A percentile compares a stretch with the other conserved stretches of the same genome.
These are phyloP conservation scores for Penicillium sp. DNA, from an alignment of 2,329 filamentous ascomycete species.

Conservation along the genomic window DNA sequence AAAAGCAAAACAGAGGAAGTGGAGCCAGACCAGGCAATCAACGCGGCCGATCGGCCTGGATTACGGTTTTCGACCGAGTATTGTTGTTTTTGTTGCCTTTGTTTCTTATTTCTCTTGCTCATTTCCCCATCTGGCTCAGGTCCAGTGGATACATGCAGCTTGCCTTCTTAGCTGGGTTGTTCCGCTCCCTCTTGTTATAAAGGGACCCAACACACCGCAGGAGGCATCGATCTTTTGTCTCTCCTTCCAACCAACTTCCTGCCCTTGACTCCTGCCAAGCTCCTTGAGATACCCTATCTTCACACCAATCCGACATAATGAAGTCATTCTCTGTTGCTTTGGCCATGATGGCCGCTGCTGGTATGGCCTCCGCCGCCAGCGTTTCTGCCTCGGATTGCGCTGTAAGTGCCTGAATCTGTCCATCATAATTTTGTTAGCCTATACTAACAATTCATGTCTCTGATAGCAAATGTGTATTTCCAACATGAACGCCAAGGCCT, in stretches of 20 bases:
- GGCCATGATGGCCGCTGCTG: conserved; percentile 30
- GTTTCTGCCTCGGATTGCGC: conserved; percentile 33
- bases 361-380: conserved; percentile 26
- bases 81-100: background rate
- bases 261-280: background rate
- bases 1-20: conserved; percentile 8
- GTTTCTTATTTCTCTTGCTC: background rate
- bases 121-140: background rate
- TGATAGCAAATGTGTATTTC: conserved; percentile 45
- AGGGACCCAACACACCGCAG: background rate
- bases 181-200: background rate
- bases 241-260: background rate
- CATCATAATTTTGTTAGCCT: background rate
- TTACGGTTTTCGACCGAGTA: conserved; percentile 1
- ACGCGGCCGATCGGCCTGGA: conserved; percentile 9
- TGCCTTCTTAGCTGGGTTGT: background rate
- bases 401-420: conserved; percentile 21
- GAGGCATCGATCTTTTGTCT: background rate
- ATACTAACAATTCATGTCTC: conserved; percentile 28
- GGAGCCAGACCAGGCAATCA: conserved; percentile 5
- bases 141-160: background rate
- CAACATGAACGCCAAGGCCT: conserved; percentile 46
- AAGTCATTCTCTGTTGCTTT: conserved; percentile 35
- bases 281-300: background rate
- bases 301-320: conserved; percentile 24